These are phyloP conservation scores for Fraxinus paxiana DNA, from an alignment of 305 asterid genomes.

Conservation along the genomic window DNA sequence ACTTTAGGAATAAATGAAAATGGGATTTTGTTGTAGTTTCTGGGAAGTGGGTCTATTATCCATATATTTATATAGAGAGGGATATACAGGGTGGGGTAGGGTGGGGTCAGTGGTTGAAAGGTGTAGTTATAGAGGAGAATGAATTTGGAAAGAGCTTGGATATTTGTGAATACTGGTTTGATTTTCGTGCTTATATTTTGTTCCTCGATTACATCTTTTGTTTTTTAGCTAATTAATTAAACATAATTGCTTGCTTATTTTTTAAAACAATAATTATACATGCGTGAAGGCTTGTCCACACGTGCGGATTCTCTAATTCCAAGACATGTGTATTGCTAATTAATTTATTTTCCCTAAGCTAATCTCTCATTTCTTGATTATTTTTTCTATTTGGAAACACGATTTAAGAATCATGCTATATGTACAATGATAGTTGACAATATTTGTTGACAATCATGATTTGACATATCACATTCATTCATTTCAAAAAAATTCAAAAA, in stretches of 20 bases:
- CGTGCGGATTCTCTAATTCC: constrained; percentile 44
- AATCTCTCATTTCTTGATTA: neutral
- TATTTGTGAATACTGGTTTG: constrained; percentile 21
- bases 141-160: constrained; percentile 32
- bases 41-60: neutral
- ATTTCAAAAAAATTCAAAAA: too few species aligned
- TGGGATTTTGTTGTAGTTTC: neutral
- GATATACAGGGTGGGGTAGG: neutral
- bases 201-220: constrained; percentile 21
- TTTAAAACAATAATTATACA: constrained; percentile 22
- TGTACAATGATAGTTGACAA: too few species aligned
- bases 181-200: constrained; percentile 18
- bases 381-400: neutral
- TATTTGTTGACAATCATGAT: too few species aligned
- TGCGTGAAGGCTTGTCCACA: constrained; percentile 46
- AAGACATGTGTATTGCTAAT: neutral
- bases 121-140: constrained; percentile 17
- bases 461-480: too few species aligned
- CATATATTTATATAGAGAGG: constrained; percentile 14
- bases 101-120: neutral
- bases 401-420: too few species aligned
- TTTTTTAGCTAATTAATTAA: constrained; percentile 27
- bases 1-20: neutral
- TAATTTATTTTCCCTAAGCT: neutral
- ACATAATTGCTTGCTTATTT: neutral